A percentile compares a stretch with the other conserved stretches of the same genome.
These are phyloP conservation scores for Aspergillus sp. DNA, from an alignment of 2,329 filamentous ascomycete species.

Conservation along the genomic window DNA sequence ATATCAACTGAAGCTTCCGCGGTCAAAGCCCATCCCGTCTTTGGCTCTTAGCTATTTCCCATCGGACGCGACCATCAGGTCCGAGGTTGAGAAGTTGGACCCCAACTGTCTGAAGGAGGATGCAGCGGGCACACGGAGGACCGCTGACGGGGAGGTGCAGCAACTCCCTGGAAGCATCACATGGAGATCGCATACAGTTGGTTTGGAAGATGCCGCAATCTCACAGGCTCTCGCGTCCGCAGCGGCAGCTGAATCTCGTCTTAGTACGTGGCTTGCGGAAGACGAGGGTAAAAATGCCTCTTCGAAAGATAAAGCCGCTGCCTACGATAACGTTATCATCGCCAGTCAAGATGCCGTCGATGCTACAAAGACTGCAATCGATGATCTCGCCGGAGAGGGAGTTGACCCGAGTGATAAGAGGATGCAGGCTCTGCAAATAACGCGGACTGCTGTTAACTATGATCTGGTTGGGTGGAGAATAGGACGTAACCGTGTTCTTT, in stretches of 20 bases:
- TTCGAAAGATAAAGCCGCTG: conserved; percentile 69
- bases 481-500: conserved; percentile 85
- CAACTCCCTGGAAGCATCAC: conserved; percentile 71
- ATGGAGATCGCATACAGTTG: conserved; percentile 83
- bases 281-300: conserved; percentile 42
- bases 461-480: conserved; percentile 93
- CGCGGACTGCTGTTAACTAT: conserved; percentile 90
- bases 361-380: conserved; percentile 87
- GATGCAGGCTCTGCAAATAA: conserved; percentile 91
- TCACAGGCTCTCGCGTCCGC: conserved; percentile 78
- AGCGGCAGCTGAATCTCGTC: conserved; percentile 53
- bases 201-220: conserved; percentile 90
- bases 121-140: conserved; percentile 51
- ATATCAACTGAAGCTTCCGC: conserved; percentile 84
- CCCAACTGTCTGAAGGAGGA: conserved; percentile 65
- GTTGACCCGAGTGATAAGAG: conserved; percentile 79
- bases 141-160: conserved; percentile 44
- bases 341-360: conserved; percentile 93
- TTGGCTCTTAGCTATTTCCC: conserved; percentile 81
- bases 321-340: conserved; percentile 88
- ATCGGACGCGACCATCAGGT: conserved; percentile 59
- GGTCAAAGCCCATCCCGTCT: conserved; percentile 76
- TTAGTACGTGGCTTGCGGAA: conserved; percentile 51
- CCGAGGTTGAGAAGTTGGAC: conserved; percentile 70
- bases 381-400: conserved; percentile 82